phyloP scores from a whole-genome alignment of 176 grass and related monocot genomes.

The Oryza punctata region DNA sequence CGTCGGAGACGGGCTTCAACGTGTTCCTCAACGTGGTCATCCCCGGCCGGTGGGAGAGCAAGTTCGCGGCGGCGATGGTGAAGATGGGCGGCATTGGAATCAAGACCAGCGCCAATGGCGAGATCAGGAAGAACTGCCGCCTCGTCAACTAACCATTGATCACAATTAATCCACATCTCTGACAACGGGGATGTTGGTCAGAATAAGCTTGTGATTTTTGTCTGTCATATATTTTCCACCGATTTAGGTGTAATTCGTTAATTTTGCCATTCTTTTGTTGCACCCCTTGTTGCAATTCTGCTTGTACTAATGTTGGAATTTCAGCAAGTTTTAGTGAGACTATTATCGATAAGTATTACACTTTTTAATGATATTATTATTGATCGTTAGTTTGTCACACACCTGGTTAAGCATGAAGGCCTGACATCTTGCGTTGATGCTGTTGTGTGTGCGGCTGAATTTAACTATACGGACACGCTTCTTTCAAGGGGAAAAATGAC shows the following conservation, averaged over 20 bases:
- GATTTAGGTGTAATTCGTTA: background rate
- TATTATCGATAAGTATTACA: too few relatives aligned
- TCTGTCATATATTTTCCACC: background rate
- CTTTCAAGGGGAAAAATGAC: too few relatives aligned
- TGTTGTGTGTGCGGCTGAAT: too few relatives aligned
- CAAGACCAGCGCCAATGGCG: constrained; percentile 12
- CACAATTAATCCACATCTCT: background rate
- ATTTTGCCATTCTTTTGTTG: background rate
- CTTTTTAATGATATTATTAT: too few relatives aligned
- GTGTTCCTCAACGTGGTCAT: background rate
- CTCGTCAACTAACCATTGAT: background rate
- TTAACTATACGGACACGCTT: too few relatives aligned
- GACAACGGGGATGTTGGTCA: background rate
- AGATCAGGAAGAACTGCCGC: constrained; percentile 41
- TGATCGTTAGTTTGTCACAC: too few relatives aligned
- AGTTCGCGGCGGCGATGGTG: constrained; percentile 35
- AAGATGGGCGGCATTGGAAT: constrained; percentile 24
- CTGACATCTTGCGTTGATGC: too few relatives aligned
- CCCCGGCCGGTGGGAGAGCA: background rate
- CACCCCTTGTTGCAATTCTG: background rate
- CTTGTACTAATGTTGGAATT: background rate
- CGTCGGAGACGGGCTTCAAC: background rate
- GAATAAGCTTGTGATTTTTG: background rate
- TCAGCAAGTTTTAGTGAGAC: background rate
- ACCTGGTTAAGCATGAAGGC: too few relatives aligned